Percentiles rank a stretch among this genome's conserved stretches.
These are phyloP conservation scores for Rhodotorula sp. DNA, from an alignment of 1,284 basidiomycete species.

Conservation along the genomic window DNA sequence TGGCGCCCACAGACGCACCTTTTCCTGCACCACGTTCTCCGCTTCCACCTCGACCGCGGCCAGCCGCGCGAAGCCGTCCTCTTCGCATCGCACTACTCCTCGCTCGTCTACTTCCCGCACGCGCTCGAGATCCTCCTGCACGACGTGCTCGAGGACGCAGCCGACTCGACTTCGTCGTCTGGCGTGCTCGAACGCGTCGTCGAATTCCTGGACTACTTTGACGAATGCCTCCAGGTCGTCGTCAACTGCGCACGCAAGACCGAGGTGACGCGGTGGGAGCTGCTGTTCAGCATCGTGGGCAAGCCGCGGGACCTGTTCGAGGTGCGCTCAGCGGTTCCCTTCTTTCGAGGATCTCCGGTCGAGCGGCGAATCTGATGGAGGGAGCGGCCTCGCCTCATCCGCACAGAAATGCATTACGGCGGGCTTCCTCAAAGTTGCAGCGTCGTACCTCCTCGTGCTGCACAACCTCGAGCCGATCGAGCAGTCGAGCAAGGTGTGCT, in stretches of 20 bases:
- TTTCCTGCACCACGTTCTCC: constrained; percentile 89
- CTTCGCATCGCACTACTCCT: constrained; percentile 83
- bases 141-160: constrained; percentile 89
- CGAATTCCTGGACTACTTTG: constrained; percentile 93
- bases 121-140: constrained; percentile 92
- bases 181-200: constrained; percentile 70
- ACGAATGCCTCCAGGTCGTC: constrained; percentile 84
- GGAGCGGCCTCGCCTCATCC: not conserved
- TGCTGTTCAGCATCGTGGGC: constrained; percentile 86
- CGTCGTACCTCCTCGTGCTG: constrained; percentile 87
- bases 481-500: constrained; percentile 59
- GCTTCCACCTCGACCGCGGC: constrained; percentile 72
- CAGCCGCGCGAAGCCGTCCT: constrained; percentile 77
- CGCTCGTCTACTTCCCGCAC: constrained; percentile 90
- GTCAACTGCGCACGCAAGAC: constrained; percentile 97
- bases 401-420: constrained; percentile 71
- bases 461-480: constrained; percentile 90
- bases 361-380: no score
- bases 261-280: constrained; percentile 86
- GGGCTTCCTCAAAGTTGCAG: constrained; percentile 81
- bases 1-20: constrained; percentile 70
- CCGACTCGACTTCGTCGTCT: constrained; percentile 49
- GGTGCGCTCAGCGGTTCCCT: constrained; percentile 54
- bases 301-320: constrained; percentile 84
- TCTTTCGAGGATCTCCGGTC: not conserved